Conservation (phyloP, 2,329 filamentous ascomycete genomes). For the Blastomyces gilchristii region DNA sequence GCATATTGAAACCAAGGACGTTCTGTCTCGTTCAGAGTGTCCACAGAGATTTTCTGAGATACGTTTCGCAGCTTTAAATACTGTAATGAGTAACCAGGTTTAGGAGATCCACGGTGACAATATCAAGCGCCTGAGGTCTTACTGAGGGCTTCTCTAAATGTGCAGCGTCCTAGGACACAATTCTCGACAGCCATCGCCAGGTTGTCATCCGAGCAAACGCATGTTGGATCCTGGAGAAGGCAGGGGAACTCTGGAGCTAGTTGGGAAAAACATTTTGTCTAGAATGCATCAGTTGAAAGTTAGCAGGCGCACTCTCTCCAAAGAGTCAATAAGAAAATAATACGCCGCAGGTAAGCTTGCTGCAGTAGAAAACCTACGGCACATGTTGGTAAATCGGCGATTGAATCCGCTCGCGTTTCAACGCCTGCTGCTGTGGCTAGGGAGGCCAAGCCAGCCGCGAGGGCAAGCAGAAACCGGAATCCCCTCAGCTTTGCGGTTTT, state of each 20-base stretch:
- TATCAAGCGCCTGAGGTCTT: neutral
- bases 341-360: neutral
- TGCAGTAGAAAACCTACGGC: neutral
- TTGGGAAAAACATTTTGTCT: neutral
- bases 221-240: neutral
- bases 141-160: constrained; percentile 2
- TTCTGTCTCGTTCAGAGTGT: neutral
- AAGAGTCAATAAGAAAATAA: neutral
- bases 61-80: neutral
- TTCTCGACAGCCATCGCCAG: neutral
- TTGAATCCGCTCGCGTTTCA: neutral
- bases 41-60: neutral
- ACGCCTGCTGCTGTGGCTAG: neutral
- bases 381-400: neutral
- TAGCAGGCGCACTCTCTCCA: neutral
- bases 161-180: neutral
- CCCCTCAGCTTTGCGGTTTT: constrained; percentile 3
- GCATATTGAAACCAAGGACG: neutral
- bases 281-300: neutral
- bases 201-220: neutral
- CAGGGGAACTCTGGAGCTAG: neutral
- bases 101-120: too few relatives aligned
- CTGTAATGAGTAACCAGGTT: neutral
- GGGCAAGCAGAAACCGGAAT: neutral
- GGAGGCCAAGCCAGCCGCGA: neutral